These are phyloP conservation scores for Corylus heterophylla DNA, from an alignment of 306 rosid species.

Conservation along the genomic window DNA sequence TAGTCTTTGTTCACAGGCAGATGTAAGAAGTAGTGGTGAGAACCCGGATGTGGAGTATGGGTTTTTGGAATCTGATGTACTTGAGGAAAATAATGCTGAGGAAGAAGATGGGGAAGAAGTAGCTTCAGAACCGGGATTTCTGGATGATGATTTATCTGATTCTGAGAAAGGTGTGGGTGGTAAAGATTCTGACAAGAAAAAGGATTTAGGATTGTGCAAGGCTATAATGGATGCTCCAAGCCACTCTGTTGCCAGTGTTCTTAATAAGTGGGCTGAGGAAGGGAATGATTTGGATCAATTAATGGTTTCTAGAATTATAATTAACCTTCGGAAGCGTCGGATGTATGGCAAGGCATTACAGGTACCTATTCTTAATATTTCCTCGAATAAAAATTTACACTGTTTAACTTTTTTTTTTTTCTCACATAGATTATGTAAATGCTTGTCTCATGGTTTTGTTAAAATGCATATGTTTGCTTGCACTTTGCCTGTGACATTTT, in stretches of 20 bases:
- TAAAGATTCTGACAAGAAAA: slow-evolving; percentile 7
- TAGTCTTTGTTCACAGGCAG: slow-evolving; percentile 11
- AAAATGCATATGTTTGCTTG: not conserved
- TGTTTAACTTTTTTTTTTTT: not conserved
- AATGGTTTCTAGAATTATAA: slow-evolving; percentile 2
- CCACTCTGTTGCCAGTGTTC: not conserved
- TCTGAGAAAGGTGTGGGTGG: slow-evolving; percentile 4
- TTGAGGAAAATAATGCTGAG: not conserved
- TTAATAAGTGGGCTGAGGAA: slow-evolving; percentile 7
- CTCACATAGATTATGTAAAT: not conserved
- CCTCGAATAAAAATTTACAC: no score
- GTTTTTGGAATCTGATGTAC: not conserved
- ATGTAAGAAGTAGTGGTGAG: not conserved
- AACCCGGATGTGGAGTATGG: not conserved
- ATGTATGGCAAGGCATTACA: slow-evolving; percentile 28
- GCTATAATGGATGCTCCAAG: slow-evolving; percentile 3
- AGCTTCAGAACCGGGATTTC: slow-evolving; percentile 16
- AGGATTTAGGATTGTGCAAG: slow-evolving; percentile 16
- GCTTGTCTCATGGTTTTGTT: not conserved
- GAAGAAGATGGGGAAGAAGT: slow-evolving; percentile 7
- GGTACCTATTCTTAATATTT: slow-evolving; percentile 16
- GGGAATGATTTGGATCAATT: slow-evolving; percentile 16
- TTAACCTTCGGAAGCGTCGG: slow-evolving; percentile 7
- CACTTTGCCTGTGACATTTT: not conserved
- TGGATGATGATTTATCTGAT: slow-evolving; percentile 23